Base-by-base conservation (phyloP, 371 early-diverging fungal genomes). In the Choanephora cucurbitarum region DNA sequence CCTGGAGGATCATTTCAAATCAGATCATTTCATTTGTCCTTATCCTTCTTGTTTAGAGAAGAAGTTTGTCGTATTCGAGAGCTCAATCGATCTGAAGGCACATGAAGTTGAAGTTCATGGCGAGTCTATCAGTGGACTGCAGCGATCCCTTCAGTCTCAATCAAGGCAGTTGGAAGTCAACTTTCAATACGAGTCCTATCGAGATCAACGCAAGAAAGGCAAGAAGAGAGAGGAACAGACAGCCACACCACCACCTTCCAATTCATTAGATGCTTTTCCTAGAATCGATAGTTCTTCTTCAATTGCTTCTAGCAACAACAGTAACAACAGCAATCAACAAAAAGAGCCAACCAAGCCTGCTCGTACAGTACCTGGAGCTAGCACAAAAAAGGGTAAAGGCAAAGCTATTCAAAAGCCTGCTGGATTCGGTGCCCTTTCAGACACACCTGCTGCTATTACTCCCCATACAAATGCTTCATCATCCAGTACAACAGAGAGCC, bases 11-110 rank as follows among this genome's bases (percentile, higher is more conserved):
- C 98, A 98, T 75, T 95, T 95, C 62, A 70, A 77, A 44, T 59
- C 71, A 21, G 91, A 91, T n/a, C 98, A 98, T 66, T 89, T 71
- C 58, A 70, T 89, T 21, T 98, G 98, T 68, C 62, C 68, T 42
- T 80, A 95, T 31, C 84, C 86, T 5, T 79, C 84, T 47, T 98
- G 98, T 66, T 65, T 95, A 46, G 97, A 95, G 52, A 84, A 87
- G 60, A 97, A 96, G 77, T 97, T 98, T 83, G 86, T 97, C n/a
- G 98, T 97, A 0, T 98, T 98, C 80, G 87, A 80, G 15, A 80
- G 91, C 7, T 88, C 94, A 19, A 85, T 98, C 52, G 98, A 98
- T 68, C 63, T 96, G 34, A 91, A 90, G 61, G 92, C 87, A 5
- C 98, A 98, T 57, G 81, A 83, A 67, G 84, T 81, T 42, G 77